These are phyloP conservation scores for Rhizopogon vesiculosus DNA, from an alignment of 768 basidiomycete genomes.

Conservation along the genomic window DNA sequence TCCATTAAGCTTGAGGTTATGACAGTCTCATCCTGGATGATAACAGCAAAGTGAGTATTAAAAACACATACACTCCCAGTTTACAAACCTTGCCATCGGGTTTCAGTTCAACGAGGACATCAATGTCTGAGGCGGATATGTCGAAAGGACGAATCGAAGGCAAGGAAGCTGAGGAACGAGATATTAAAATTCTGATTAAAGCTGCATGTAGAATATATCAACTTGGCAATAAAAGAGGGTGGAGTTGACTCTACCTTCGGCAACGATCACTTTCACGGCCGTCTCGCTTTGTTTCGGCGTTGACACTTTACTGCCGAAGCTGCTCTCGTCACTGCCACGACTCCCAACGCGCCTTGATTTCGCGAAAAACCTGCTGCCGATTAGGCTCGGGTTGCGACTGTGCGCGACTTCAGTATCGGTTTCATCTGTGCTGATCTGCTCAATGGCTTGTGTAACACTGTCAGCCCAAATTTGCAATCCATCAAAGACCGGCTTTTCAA, in stretches of 20 bases:
- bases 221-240: background rate
- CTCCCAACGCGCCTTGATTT: conserved; percentile 34
- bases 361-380: conserved; percentile 76
- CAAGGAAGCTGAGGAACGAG: conserved; percentile 32
- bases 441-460: conserved; percentile 71
- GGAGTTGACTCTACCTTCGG: conserved; percentile 32
- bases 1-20: conserved; percentile 63
- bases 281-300: conserved; percentile 31
- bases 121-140: conserved; percentile 56
- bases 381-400: conserved; percentile 59
- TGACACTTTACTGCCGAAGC: conserved; percentile 29
- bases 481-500: conserved; percentile 68
- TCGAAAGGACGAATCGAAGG: conserved; percentile 44
- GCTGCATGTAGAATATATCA: conserved; percentile 17
- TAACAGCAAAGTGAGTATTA: conserved; percentile 2
- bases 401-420: conserved; percentile 25
- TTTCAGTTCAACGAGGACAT: conserved; percentile 60
- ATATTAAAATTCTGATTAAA: conserved; percentile 44
- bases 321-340: conserved; percentile 38
- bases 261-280: conserved; percentile 44
- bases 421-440: conserved; percentile 30
- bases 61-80: background rate
- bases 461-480: conserved; percentile 86
- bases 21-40: conserved; percentile 61
- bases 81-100: conserved; percentile 62